A percentile compares a stretch with the other conserved stretches of the same genome.
phyloP scores from a whole-genome alignment of 2,329 filamentous ascomycete genomes.

The Cladosporium sp. region DNA sequence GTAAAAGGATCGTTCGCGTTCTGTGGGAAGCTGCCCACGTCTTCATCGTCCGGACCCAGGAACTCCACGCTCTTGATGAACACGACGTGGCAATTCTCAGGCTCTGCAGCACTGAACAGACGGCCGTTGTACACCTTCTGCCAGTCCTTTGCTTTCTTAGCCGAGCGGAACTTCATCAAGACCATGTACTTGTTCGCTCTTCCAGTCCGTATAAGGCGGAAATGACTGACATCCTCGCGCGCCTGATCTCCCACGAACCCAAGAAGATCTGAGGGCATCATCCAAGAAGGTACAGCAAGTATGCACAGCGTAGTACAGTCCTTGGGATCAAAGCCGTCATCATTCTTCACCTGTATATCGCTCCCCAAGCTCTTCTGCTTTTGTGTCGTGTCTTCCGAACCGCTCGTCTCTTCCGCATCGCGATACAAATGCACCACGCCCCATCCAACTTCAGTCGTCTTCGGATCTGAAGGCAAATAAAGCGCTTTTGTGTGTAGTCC shows the following conservation, averaged over 20 bases:
- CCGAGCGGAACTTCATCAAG: constrained; percentile 85
- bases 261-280: constrained; percentile 85
- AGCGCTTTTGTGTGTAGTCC: constrained; percentile 80
- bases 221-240: constrained; percentile 83
- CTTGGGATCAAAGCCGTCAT: constrained; percentile 47
- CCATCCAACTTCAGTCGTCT: constrained; percentile 79
- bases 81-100: constrained; percentile 91
- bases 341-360: not conserved
- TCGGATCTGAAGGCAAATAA: constrained; percentile 69
- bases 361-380: constrained; percentile 37
- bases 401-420: constrained; percentile 72
- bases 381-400: constrained; percentile 54
- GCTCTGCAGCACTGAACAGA: constrained; percentile 73
- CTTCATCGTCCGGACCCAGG: constrained; percentile 60
- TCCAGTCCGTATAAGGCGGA: constrained; percentile 88
- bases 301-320: constrained; percentile 89
- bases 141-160: constrained; percentile 74
- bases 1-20: constrained; percentile 66
- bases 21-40: constrained; percentile 51
- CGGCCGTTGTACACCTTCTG: constrained; percentile 87
- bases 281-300: constrained; percentile 89
- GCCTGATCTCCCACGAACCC: constrained; percentile 90
- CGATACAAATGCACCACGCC: constrained; percentile 93
- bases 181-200: constrained; percentile 91
- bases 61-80: constrained; percentile 93